Conservation (phyloP, 2,329 filamentous ascomycete genomes). For the Rutstroemia sp. region DNA sequence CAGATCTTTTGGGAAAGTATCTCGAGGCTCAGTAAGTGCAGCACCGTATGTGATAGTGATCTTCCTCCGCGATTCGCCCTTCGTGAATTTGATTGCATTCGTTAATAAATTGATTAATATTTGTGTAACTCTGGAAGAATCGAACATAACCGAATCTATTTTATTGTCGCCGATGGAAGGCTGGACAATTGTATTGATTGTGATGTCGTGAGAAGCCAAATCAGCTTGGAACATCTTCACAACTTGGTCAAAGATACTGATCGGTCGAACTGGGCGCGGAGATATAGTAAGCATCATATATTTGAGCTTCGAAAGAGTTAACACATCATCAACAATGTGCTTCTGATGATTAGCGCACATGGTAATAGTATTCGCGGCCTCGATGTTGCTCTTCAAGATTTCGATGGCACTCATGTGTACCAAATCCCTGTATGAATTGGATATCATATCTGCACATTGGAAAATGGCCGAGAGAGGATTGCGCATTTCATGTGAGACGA, state of each 20-base stretch:
- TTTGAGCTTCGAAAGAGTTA: slow-evolving; percentile 69
- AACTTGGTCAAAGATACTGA: slow-evolving; percentile 53
- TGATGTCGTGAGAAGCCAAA: slow-evolving; percentile 59
- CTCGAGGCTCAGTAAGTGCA: slow-evolving; percentile 13
- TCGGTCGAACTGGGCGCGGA: slow-evolving; percentile 59
- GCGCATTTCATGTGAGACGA: slow-evolving; percentile 63
- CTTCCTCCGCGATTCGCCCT: slow-evolving; percentile 50
- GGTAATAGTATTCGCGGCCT: slow-evolving; percentile 71
- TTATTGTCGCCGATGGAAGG: slow-evolving; percentile 49
- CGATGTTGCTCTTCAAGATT: slow-evolving; percentile 46
- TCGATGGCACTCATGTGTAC: slow-evolving; percentile 38
- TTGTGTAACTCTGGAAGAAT: slow-evolving; percentile 69
- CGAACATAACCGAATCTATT: slow-evolving; percentile 60
- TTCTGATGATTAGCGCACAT: slow-evolving; percentile 77
- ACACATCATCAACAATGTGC: slow-evolving; percentile 66
- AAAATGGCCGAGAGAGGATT: slow-evolving; percentile 70
- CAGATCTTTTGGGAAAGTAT: slow-evolving; percentile 12
- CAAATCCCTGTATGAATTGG: slow-evolving; percentile 32
- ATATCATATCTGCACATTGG: slow-evolving; percentile 67
- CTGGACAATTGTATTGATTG: slow-evolving; percentile 57
- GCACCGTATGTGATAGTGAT: slow-evolving; percentile 36
- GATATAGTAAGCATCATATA: slow-evolving; percentile 67
- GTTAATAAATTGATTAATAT: slow-evolving; percentile 76
- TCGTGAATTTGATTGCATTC: slow-evolving; percentile 79
- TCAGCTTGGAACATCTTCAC: slow-evolving; percentile 76